Evolutionary conservation across 2,329 filamentous ascomycete genomes (phyloP).

Genomic region (Botryosphaeria dothidea): DNA sequence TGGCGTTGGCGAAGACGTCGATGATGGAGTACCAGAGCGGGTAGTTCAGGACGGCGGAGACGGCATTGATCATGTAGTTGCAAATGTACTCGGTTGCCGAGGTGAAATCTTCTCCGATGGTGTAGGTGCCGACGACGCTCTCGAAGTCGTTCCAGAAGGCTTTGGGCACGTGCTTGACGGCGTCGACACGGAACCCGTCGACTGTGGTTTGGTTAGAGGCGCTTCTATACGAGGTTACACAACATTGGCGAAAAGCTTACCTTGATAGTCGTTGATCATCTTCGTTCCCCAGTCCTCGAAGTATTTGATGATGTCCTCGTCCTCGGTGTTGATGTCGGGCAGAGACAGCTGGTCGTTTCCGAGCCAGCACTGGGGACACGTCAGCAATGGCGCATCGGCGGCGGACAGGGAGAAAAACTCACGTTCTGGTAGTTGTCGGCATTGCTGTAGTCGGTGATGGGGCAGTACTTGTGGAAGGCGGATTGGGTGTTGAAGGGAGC

Average conservation of each 20-base stretch:
- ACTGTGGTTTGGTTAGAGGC: conserved; percentile 24
- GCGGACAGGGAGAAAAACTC: conserved; percentile 20
- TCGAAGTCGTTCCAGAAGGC: conserved; percentile 60
- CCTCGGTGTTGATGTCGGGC: conserved; percentile 24
- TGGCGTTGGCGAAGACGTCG: conserved; percentile 36
- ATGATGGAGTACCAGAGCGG: conserved; percentile 48
- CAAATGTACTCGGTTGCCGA: conserved; percentile 54
- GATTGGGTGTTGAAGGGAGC: conserved; percentile 33
- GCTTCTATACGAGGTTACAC: conserved; percentile 30
- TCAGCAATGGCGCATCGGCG: background rate
- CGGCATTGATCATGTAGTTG: conserved; percentile 52
- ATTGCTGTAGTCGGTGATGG: conserved; percentile 27
- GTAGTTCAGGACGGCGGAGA: conserved; percentile 65
- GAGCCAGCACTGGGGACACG: conserved; percentile 21
- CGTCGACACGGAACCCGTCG: conserved; percentile 63
- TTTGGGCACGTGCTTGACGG: conserved; percentile 62
- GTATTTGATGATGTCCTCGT: background rate
- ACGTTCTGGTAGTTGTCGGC: conserved; percentile 31
- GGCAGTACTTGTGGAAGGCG: conserved; percentile 31
- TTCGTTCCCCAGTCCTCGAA: conserved; percentile 1
- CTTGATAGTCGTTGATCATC: conserved; percentile 17
- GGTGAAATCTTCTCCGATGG: conserved; percentile 62
- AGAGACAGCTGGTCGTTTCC: conserved; percentile 25
- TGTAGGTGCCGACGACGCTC: conserved; percentile 58
- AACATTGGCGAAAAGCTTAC: background rate